phyloP scores from a whole-genome alignment of 352 stramenopile species.

The Thalassiosira oceanica region DNA sequence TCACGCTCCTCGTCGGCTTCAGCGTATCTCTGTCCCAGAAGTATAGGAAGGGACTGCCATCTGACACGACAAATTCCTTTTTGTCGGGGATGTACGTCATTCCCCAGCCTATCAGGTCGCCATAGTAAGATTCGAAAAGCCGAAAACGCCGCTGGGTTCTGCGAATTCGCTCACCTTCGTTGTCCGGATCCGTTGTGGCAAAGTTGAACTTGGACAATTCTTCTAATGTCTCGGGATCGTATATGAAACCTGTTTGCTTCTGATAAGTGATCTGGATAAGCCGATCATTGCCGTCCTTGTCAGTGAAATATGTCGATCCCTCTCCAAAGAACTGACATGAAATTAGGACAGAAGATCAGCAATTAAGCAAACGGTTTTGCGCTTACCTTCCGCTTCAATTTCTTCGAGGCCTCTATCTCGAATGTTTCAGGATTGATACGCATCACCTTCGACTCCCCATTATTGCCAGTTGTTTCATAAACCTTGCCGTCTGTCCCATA shows the following conservation, averaged over 20 bases:
- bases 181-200: conserved; percentile 76
- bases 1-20: conserved; percentile 78
- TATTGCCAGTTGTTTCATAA: conserved; percentile 90
- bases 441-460: conserved; percentile 85
- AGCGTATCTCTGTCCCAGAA: conserved; percentile 89
- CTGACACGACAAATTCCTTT: conserved; percentile 84
- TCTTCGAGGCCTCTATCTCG: conserved; percentile 78
- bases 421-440: conserved; percentile 87
- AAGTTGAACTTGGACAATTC: conserved; percentile 82
- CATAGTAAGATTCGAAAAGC: too few species aligned
- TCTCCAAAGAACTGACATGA: too few species aligned
- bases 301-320: conserved; percentile 84
- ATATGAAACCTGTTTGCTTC: conserved; percentile 86
- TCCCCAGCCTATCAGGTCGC: too few species aligned
- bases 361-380: too few species aligned
- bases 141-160: too few species aligned
- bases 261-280: conserved; percentile 91
- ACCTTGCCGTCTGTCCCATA: conserved; percentile 81
- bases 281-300: conserved; percentile 56
- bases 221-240: conserved; percentile 72
- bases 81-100: too few species aligned
- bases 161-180: too few species aligned
- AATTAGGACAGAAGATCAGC: too few species aligned
- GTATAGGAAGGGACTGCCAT: conserved; percentile 87
- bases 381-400: too few species aligned